These are phyloP conservation scores for Rubus parviflorus DNA, from an alignment of 306 rosid species.

Conservation along the genomic window DNA sequence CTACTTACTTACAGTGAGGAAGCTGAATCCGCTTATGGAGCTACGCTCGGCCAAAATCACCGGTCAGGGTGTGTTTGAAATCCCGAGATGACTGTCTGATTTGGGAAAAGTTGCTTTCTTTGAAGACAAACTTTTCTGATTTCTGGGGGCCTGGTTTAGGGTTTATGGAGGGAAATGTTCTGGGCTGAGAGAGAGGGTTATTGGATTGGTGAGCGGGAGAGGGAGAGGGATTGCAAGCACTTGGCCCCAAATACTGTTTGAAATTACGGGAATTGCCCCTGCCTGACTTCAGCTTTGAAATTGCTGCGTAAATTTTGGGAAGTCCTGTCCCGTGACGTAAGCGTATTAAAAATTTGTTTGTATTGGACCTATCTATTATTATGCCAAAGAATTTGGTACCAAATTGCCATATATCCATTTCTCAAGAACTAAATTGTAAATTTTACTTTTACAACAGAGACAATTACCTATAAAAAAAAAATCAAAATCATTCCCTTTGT, in stretches of 20 bases:
- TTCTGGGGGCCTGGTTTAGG: slow-evolving; percentile 21
- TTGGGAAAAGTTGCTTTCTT: neutral
- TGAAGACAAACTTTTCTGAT: neutral
- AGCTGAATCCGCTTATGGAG: slow-evolving; percentile 10
- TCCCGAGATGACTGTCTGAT: slow-evolving; percentile 12
- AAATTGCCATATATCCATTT: no score
- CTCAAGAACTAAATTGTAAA: no score
- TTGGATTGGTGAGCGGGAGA: slow-evolving; percentile 37
- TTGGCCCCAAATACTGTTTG: neutral
- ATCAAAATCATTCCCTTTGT: no score
- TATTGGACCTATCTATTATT: neutral
- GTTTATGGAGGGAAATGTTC: slow-evolving; percentile 15
- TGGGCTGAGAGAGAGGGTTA: neutral
- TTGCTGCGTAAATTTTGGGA: neutral
- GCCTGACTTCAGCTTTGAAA: neutral
- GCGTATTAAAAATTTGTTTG: slow-evolving; percentile 28
- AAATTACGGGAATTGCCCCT: slow-evolving; percentile 22
- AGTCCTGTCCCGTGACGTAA: slow-evolving; percentile 19
- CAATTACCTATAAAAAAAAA: no score
- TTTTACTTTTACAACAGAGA: no score
- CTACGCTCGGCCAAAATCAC: slow-evolving; percentile 12
- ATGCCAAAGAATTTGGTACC: neutral
- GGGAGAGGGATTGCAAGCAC: neutral
- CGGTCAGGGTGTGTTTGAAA: slow-evolving; percentile 1
- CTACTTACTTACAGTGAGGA: slow-evolving; percentile 28